phyloP scores from a whole-genome alignment of 2,329 filamentous ascomycete genomes.

The Cladosporium sp. region DNA sequence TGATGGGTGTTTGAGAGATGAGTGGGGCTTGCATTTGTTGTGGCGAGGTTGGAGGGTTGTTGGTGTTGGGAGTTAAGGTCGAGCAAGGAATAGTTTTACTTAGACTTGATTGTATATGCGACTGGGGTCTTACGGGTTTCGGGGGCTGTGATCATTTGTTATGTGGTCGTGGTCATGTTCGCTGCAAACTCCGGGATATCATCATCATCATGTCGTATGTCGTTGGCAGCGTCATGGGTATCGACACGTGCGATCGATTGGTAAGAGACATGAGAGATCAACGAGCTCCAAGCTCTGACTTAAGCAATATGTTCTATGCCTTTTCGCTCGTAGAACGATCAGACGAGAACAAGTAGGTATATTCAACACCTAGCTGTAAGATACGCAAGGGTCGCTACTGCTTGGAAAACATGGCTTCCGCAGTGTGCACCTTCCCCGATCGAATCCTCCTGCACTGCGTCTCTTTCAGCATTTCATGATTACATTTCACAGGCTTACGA shows the following conservation, averaged over 20 bases:
- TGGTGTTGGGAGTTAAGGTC: neutral
- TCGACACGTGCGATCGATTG: neutral
- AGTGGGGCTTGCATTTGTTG: neutral
- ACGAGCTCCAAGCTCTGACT: too few species aligned
- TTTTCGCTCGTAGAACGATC: neutral
- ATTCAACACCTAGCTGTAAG: neutral
- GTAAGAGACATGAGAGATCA: neutral
- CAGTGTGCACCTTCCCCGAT: neutral
- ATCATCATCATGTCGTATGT: slow-evolving; percentile 1
- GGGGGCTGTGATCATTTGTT: neutral
- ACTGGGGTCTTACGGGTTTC: neutral
- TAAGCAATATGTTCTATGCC: neutral
- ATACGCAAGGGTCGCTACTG: neutral
- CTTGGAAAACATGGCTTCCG: neutral
- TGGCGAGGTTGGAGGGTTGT: neutral
- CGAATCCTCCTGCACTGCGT: neutral
- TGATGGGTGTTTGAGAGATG: neutral
- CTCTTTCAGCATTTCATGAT: neutral
- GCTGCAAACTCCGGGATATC: neutral
- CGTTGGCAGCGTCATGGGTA: neutral
- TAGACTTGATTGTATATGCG: neutral
- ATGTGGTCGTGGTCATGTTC: neutral
- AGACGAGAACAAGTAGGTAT: neutral
- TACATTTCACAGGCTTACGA: neutral
- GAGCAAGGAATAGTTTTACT: neutral